Conservation (phyloP, 148 eudicot genomes). For the Simmondsia chinensis region DNA sequence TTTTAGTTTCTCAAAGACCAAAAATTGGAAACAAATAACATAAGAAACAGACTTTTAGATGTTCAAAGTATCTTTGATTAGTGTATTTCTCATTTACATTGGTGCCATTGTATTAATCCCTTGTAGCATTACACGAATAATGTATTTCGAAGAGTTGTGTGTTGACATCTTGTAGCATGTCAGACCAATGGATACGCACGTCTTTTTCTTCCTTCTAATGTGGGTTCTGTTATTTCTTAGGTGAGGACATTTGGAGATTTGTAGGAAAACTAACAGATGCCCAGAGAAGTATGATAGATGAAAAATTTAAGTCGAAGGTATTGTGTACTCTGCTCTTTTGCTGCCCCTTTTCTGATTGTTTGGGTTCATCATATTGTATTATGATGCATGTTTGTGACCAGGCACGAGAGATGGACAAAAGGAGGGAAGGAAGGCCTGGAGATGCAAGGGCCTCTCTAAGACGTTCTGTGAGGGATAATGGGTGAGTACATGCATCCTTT, state of each 20-base stretch:
- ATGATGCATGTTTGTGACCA: too few relatives aligned
- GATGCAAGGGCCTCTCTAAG: slow-evolving; percentile 78
- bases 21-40: too few relatives aligned
- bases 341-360: background rate
- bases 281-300: slow-evolving; percentile 95
- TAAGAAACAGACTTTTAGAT: too few relatives aligned
- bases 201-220: background rate
- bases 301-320: slow-evolving; percentile 92
- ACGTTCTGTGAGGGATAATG: slow-evolving; percentile 95
- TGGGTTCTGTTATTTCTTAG: slow-evolving; percentile 17
- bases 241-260: slow-evolving; percentile 96
- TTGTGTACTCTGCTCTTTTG: slow-evolving; percentile 1
- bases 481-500: slow-evolving; percentile 30
- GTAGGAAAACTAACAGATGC: slow-evolving; percentile 92
- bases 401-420: slow-evolving; percentile 98
- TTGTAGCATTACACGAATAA: too few relatives aligned
- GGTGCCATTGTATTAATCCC: too few relatives aligned
- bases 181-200: background rate
- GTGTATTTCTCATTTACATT: too few relatives aligned
- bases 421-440: slow-evolving; percentile 93
- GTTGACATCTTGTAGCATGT: too few relatives aligned
- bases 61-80: too few relatives aligned
- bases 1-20: too few relatives aligned
- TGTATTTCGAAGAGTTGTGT: too few relatives aligned
- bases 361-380: slow-evolving; percentile 2